Percentiles rank a stretch among this genome's conserved stretches.
These are phyloP conservation scores for Zygotorulaspora mrakii DNA, from an alignment of 1,139 yeast genomes.

Conservation along the genomic window DNA sequence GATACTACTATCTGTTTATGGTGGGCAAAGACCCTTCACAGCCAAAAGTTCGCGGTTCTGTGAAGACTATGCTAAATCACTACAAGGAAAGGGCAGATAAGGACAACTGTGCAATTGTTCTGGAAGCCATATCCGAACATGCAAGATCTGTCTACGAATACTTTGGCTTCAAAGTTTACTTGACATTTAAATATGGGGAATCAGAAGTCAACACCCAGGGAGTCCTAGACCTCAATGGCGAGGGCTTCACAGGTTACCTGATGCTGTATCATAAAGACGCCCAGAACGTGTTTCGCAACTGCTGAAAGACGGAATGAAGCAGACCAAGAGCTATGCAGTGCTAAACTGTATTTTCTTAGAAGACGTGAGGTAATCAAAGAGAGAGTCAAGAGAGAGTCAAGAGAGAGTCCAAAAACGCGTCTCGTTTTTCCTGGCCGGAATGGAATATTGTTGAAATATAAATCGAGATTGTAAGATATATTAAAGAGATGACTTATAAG, in stretches of 20 bases:
- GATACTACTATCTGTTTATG: constrained; percentile 33
- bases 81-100: constrained; percentile 34
- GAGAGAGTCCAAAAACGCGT: no score
- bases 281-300: neutral
- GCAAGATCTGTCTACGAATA: constrained; percentile 37
- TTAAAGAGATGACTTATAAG: no score
- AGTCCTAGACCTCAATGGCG: constrained; percentile 30
- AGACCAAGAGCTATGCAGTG: no score
- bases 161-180: constrained; percentile 35
- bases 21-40: constrained; percentile 33
- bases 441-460: no score
- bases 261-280: constrained; percentile 35
- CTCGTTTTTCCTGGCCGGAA: no score
- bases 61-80: constrained; percentile 33
- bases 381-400: no score
- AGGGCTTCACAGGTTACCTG: constrained; percentile 32
- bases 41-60: constrained; percentile 31
- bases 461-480: no score
- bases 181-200: constrained; percentile 33
- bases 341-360: no score
- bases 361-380: no score
- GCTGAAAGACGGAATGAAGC: no score
- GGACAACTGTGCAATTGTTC: constrained; percentile 33
- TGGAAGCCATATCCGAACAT: constrained; percentile 37
- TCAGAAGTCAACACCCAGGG: constrained; percentile 34